Base-by-base conservation (phyloP, 805 yeast genomes). In the Yarrowia keelungensis region DNA sequence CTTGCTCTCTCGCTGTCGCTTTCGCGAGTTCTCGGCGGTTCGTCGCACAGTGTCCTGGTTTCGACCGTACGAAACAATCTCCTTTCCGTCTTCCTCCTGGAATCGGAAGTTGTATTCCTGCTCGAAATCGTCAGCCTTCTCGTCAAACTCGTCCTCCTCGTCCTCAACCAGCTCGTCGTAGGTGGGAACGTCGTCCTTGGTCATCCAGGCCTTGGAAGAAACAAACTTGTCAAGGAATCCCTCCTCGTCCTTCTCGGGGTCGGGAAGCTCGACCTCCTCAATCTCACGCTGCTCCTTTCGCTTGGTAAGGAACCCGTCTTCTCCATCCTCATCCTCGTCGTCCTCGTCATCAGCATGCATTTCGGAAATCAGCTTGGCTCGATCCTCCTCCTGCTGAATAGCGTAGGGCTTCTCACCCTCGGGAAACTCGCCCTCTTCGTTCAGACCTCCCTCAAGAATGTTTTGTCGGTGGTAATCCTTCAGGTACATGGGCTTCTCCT, bases 1-100 rank as follows among this genome's bases (percentile, higher is more conserved):
- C 77, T 87, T 86, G 76, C 83, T 85, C 53, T 91, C 91, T 81
- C 98, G 87, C 78, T 88, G 89, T 78, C 88, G 87, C 81, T 92
- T 92, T 74, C 99, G 86, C 12, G 89, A 78, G 73, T 88, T 86
- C 70, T 87, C 83, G 65, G 87, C 87, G 22, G 89, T 87, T 76
- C 99, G 84, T 80, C 99, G 88, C 75, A 92, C 83, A 0, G 98
- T 92, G 32, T 95, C 97, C 79, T 92, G 97, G 71, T 76, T 77
- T 85, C 99, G 92, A 2, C 98, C 98, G 81, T 94, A 95, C 16
- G 97, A 89, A 19, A 93, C 89, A 77, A 95, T 91, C 75, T 94
- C 97, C 0, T 94, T 91, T 8, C 97, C 85, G 72, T 87, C 86
- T 15, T 97, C 92, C 74, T 93, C 98, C 79, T 95, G 99, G 77